These are phyloP conservation scores for Kondoa malvinella DNA, from an alignment of 768 basidiomycete genomes.

Conservation along the genomic window DNA sequence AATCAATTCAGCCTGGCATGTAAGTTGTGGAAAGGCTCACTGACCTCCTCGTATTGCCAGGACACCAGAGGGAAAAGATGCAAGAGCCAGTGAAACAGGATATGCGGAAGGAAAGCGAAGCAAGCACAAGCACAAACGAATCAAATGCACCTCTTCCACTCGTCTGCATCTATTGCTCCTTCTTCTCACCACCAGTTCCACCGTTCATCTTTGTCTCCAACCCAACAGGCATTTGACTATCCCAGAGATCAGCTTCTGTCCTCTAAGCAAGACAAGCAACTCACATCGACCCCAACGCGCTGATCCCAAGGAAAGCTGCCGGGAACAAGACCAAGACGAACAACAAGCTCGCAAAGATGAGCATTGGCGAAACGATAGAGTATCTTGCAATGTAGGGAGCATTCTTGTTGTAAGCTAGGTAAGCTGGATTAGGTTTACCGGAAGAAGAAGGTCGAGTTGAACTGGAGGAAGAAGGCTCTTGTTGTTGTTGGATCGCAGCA, in stretches of 20 bases:
- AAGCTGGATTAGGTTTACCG: no score
- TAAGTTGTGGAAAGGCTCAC: no score
- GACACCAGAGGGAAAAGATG: no score
- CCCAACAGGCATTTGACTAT: background rate
- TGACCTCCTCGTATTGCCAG: no score
- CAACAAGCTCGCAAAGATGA: slow-evolving; percentile 4
- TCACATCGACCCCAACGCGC: background rate
- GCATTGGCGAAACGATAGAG: background rate
- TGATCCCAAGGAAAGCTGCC: background rate
- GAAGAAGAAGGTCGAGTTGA: no score
- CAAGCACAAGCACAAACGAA: no score
- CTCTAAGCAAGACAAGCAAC: background rate
- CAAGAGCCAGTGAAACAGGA: no score
- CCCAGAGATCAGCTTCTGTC: background rate
- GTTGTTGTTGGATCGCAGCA: background rate
- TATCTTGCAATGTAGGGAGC: background rate
- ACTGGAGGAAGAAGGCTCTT: no score
- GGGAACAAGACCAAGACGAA: slow-evolving; percentile 8
- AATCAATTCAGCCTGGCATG: no score
- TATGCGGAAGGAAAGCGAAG: no score
- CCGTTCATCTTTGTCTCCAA: slow-evolving; percentile 5
- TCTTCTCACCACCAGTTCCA: background rate
- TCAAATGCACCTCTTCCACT: no score
- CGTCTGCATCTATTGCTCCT: slow-evolving; percentile 7
- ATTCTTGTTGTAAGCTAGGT: background rate